Evolutionary conservation across 495 filamentous ascomycete genomes (phyloP), one percentile per base, ranked within the genome.

Genomic region (Corynascus novoguineensis): DNA sequence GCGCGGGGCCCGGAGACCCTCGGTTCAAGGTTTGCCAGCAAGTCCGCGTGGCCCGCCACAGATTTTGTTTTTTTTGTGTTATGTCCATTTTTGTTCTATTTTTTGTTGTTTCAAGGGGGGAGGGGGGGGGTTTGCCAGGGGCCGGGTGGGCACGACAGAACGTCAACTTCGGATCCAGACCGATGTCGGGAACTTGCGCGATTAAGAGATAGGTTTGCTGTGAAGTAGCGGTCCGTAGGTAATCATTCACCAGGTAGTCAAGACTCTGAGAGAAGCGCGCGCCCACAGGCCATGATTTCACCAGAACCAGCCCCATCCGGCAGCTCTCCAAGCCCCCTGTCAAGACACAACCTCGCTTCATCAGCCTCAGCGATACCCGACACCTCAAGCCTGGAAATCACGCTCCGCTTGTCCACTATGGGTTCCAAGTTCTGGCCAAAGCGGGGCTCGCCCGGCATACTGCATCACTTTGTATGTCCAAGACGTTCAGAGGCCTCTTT

Each of bases 381-480:
- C 14, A 34, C 24, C 12, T 31, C 55, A 1, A 44, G 12, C 37
- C 17, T 57, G 4, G n/a, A 12, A 19, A 42, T 57, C 35, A 41
- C 55, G 1, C 35, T 57, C 24, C 19, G 21, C 1, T 25, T 50
- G 15, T 44, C 52, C 61, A 64, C 53, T 11, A 75, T 77, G 73
- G 75, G 72, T 50, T 78, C 75, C 49, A 75, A 77, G 51, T 79
- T 78, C 67, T 79, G 76, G 75, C 76, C 76, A 4, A 73, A 72
- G 38, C 69, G 73, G 5, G 75, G 75, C 8, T 67, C 78, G 24
- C 74, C 78, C 2, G 82, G 82, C 19, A 79, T 76, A 48, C 64
- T 85, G 19, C 82, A 85, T 64, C 78, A 78, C 59, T 83, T 75
- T 53, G 78, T 79, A 68, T 31, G 74, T 63, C 32, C 40, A 7